Percentiles rank a stretch among this genome's conserved stretches.
Conservation (phyloP, 371 early-diverging fungal genomes). For the Rhizomucor pusillus region DNA sequence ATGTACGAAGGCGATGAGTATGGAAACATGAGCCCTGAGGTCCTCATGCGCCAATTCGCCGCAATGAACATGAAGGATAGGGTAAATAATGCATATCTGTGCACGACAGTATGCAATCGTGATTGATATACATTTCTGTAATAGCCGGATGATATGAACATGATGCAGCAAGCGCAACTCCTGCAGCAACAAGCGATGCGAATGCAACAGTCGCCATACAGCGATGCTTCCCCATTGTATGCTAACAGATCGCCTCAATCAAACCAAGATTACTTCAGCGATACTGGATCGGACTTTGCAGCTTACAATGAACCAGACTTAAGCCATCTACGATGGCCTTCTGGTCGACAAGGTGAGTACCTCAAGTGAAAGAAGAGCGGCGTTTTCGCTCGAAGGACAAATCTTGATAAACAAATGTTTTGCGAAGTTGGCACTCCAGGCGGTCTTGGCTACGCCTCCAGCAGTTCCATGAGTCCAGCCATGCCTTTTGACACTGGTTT, state of each 20-base stretch:
- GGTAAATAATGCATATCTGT: conserved; percentile 13
- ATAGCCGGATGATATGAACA: conserved; percentile 3
- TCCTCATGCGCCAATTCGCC: conserved; percentile 21
- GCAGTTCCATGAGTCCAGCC: neutral
- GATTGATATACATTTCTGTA: neutral
- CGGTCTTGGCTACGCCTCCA: neutral
- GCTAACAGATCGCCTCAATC: neutral
- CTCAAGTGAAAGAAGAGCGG: neutral
- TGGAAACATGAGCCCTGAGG: conserved; percentile 4
- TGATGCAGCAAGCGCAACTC: conserved; percentile 13
- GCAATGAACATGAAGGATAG: conserved; percentile 33
- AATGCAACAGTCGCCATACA: neutral
- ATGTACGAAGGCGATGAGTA: neutral
- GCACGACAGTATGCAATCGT: neutral
- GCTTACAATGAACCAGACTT: neutral
- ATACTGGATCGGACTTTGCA: neutral
- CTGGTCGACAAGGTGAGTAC: conserved; percentile 1
- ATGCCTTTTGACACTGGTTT: neutral
- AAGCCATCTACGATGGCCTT: neutral
- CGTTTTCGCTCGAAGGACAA: no score
- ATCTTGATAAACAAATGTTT: no score
- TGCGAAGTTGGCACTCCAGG: neutral
- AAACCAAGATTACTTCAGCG: neutral
- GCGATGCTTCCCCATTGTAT: neutral
- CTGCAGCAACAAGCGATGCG: conserved; percentile 9